Evolutionary conservation across 2,329 filamentous ascomycete genomes (phyloP), one percentile per base, ranked within the genome.

Genomic region (Beauveria sp.): DNA sequence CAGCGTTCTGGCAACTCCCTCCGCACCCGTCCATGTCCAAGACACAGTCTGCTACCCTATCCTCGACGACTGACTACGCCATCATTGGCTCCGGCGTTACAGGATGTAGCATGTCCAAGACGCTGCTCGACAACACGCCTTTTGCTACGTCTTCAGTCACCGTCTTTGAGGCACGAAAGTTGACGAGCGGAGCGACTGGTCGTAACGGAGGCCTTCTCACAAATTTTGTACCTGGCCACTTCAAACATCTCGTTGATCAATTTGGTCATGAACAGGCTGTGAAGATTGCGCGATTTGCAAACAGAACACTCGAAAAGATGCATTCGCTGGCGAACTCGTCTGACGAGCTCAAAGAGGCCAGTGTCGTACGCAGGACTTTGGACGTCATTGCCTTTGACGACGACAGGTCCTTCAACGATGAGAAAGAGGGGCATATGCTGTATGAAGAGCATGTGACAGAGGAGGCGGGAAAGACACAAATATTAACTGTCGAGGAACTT

Each of bases 281-380:
- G 18, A 70, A 72, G 48, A 72, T 82, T 28, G 71, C 75, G 1
- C 67, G 72, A 1, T 80, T 82, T 60, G 75, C 77, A 64, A 66
- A 76, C 42, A 59, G 67, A 42, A 75, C 79, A 54, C 67, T 80
- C 3, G 68, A 72, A 28, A 65, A 26, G 26, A 67, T 67, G 57
- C 62, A 66, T 20, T 61, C 61, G 61, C 63, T 70, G 5, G 61
- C 57, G 61, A 51, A 43, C 26, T 60, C 57, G 24, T 43, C 48
- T 16, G 57, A 60, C 22, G 57, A 60, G 34, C 52, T 52, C 38
- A 50, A n/a, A 45, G 40, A 50, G 6, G 57, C 49, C 4, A 60
- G 57, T 45, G 4, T 61, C 61, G 24, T 65, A 62, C 54, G 54
- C 3, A 45, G 54, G 24, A 56, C 54, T 9, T n/a, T 56, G 54